phyloP scores from a whole-genome alignment of 306 rosid species.

The Ammopiptanthus mongolicus region DNA sequence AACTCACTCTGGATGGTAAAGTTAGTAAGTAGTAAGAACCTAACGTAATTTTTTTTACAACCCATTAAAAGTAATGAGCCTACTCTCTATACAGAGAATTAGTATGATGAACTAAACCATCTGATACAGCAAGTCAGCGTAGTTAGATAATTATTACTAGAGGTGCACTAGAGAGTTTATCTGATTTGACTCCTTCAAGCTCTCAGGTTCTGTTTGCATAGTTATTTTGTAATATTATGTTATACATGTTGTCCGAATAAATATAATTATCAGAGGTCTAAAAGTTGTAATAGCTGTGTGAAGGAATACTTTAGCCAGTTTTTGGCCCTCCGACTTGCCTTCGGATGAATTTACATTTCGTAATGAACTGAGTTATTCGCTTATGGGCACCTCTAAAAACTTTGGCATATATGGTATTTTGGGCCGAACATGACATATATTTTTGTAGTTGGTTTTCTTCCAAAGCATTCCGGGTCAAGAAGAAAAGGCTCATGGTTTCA shows the following conservation, averaged over 20 bases:
- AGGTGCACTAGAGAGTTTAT: constrained; percentile 60
- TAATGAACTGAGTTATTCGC: constrained; percentile 23
- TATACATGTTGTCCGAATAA: constrained; percentile 34
- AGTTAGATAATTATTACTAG: no score
- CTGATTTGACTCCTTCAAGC: constrained; percentile 91
- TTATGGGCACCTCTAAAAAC: background rate
- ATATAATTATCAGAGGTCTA: constrained; percentile 34
- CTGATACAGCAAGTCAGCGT: no score
- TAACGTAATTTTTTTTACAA: no score
- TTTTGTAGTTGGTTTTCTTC: constrained; percentile 77
- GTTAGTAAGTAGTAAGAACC: no score
- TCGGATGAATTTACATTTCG: constrained; percentile 85
- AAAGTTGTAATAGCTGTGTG: constrained; percentile 35
- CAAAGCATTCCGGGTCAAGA: constrained; percentile 71
- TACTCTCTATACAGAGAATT: no score
- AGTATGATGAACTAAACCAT: no score
- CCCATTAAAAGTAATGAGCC: no score
- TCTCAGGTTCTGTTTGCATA: constrained; percentile 93
- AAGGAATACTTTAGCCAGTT: constrained; percentile 31
- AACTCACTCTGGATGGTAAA: no score
- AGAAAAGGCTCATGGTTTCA: constrained; percentile 67
- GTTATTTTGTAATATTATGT: constrained; percentile 27
- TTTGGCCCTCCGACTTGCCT: constrained; percentile 65
- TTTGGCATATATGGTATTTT: background rate
- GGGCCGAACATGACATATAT: constrained; percentile 4